Percentiles rank a stretch among this genome's conserved stretches.
Conservation (phyloP, 306 rosid genomes). For the Fagus sylvatica region DNA sequence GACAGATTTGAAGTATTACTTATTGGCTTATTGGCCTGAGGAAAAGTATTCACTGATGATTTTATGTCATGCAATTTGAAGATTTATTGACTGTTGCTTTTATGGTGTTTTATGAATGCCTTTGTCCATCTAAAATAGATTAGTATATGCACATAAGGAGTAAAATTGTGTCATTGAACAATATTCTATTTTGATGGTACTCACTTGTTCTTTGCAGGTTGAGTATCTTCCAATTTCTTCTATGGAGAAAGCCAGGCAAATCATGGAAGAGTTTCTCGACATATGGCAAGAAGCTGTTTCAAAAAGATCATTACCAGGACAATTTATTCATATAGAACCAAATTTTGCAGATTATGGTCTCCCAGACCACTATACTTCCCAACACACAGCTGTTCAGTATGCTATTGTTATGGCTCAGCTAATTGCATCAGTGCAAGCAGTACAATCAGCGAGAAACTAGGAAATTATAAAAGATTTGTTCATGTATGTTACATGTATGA, state of each 20-base stretch:
- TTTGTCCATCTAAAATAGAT: too few relatives aligned
- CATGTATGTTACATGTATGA: conserved; percentile 11
- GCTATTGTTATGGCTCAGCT: conserved; percentile 76
- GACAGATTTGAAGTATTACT: neutral
- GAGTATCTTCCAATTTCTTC: conserved; percentile 90
- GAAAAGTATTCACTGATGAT: neutral
- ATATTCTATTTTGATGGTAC: conserved; percentile 11
- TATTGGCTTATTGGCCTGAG: neutral
- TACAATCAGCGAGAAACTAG: conserved; percentile 60
- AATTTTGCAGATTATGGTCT: conserved; percentile 74
- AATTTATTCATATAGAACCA: conserved; percentile 73
- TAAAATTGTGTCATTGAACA: neutral
- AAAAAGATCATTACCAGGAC: conserved; percentile 87
- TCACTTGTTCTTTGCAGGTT: conserved; percentile 39
- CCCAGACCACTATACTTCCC: conserved; percentile 60
- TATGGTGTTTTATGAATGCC: neutral
- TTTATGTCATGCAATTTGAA: neutral
- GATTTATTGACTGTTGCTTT: neutral
- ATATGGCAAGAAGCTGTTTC: conserved; percentile 71
- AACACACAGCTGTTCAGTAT: conserved; percentile 88
- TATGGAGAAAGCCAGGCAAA: conserved; percentile 63
- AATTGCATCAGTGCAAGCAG: conserved; percentile 60
- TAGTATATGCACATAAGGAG: too few relatives aligned
- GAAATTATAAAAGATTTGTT: conserved; percentile 2
- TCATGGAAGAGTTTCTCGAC: conserved; percentile 77